Base-by-base conservation (phyloP, 73 alveolate species). In the Uronychia setigera region DNA sequence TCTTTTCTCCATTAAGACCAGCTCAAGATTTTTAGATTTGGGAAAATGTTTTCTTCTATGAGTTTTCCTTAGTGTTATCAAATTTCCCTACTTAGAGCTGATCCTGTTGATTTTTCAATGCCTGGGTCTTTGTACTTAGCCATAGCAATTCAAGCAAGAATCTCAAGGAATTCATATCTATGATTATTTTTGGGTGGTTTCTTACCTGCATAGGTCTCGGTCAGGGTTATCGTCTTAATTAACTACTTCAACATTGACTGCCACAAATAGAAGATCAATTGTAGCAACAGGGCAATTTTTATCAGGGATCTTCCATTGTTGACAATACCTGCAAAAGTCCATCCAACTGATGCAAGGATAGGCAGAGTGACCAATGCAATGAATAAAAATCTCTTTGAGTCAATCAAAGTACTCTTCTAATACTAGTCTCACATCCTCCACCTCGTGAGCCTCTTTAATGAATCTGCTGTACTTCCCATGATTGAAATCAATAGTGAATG, bases 281-380 rank as follows among this genome's bases (percentile, higher is more conserved):
- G 93, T 79, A 0, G 91, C 80, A 78, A 58, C 31, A 19, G 88
- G 59, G 58, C 89, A 60, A 34, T 87, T 67, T 26, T 86, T 86
- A 35, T 86, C 95, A 74, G 46, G 80, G 60, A 90, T 75, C 31
- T 80, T 60, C 87, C 93, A 85, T 78, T 80, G 75, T 0, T 80
- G 83, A 74, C 93, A 85, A 33, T 77, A 33, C 32, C 58, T 60
- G 33, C 87, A 58, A 76, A 90, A 90, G 80, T 90, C 95, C 32
- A 90, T 76, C 95, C 95, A 85, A 29, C 85, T 74, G 59, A 90
- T 88, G 35, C 60, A 59, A 19, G 95, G 95, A 33, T 85, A 90
- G 9, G 57, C 67, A 79, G 92, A 85, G 26, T 88, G 35, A n/a
- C 88, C 87, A 0, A 76, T 58, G 1, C 81, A 78, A 60, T 58